Percentiles rank a stretch among this genome's conserved stretches.
Conservation (phyloP, 139 green algal genomes). For the Coelastrella sp. region DNA sequence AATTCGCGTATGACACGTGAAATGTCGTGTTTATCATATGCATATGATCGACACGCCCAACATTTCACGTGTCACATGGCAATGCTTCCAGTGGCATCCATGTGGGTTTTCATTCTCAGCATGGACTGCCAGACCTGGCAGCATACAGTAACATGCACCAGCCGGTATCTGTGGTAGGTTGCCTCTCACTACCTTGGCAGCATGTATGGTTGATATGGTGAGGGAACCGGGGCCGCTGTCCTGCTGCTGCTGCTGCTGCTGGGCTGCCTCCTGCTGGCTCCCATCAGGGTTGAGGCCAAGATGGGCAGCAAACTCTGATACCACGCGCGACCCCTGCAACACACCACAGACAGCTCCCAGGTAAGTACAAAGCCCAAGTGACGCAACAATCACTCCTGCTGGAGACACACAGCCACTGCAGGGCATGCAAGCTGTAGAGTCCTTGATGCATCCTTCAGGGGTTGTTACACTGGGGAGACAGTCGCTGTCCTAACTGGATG, state of each 20-base stretch:
- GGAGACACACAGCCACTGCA: background rate
- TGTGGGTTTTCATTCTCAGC: too few species aligned
- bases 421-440: background rate
- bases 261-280: background rate
- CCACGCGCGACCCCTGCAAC: background rate
- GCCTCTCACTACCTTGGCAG: background rate
- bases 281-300: constrained; percentile 4
- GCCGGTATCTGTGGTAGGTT: too few species aligned
- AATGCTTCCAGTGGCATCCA: too few species aligned
- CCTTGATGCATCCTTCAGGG: background rate
- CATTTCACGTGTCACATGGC: too few species aligned
- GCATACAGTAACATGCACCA: too few species aligned
- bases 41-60: too few species aligned
- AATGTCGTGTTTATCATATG: too few species aligned
- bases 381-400: background rate
- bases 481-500: background rate
- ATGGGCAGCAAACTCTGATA: constrained; percentile 16
- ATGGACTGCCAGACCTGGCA: too few species aligned
- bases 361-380: background rate
- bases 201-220: constrained; percentile 27
- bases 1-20: too few species aligned
- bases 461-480: too few species aligned
- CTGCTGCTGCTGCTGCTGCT: background rate
- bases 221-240: background rate
- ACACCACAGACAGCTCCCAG: background rate